Evolutionary conservation across 257 asterid species (phyloP), one percentile per base, ranked within the genome.

Genomic region (Plantago elongata): DNA sequence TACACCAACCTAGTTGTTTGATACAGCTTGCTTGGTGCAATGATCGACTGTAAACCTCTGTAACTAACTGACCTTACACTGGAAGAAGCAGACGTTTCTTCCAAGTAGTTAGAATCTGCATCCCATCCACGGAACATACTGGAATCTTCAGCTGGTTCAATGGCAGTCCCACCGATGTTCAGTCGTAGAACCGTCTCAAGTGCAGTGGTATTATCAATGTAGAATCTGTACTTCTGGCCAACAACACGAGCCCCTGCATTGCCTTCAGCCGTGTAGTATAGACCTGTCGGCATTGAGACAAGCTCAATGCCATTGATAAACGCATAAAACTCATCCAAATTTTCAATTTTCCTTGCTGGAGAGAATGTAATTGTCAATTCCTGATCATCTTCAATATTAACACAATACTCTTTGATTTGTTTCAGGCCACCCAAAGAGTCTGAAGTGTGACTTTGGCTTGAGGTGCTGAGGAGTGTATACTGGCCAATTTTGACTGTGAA

Each of bases 151-250:
- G 43, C 71, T 6, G 95, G 73, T 61, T 74, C 55, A 72, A 87
- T 71, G 70, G 81, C 65, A 60, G 50, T 38, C 18, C 95, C 93
- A 0, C 90, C 90, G 17, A 78, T 62, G 51, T 84, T 84, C 71
- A 80, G 68, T 47, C 90, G 72, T 44, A 62, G 90, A 68, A 84
- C 78, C 66, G 71, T 75, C 83, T 80, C 85, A 7, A 87, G 77
- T n/a, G 84, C 86, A 4, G 93, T 84, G 79, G 63, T 57, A 61
- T 77, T 82, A 66, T 87, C 90, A 11, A 84, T 68, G 70, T 77
- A 82, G 72, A 80, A 84, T 58, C 84, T 64, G 67, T 70, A 57
- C 71, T 70, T 73, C 44, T 70, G 71, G 62, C 84, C 79, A 3
- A 76, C 75, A 54, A 79, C 81, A 16, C 43, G 60, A n/a, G 74